Conservation (phyloP, 805 yeast genomes). For the Candida loeiensis region DNA sequence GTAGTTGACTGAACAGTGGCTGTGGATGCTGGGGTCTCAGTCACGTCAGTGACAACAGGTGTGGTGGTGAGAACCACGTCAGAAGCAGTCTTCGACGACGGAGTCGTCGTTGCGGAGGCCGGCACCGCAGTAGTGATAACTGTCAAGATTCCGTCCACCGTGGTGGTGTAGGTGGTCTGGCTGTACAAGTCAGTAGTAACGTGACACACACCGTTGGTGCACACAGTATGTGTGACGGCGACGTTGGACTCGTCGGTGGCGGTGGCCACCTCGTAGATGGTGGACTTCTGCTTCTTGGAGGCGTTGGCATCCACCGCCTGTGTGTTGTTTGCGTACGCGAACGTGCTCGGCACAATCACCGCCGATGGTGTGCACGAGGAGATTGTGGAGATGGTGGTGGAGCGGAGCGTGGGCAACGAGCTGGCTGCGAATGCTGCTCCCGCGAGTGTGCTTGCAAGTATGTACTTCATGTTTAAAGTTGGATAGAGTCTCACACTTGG, state of each 20-base stretch:
- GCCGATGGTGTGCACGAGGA: constrained; percentile 8
- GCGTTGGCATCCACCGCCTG: background rate
- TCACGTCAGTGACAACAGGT: background rate
- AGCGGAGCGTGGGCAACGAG: constrained; percentile 7
- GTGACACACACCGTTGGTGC: constrained; percentile 29
- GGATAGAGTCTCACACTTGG: no score
- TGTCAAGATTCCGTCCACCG: constrained; percentile 39
- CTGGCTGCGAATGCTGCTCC: constrained; percentile 9
- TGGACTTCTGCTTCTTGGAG: constrained; percentile 10
- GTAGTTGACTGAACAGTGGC: constrained; percentile 22
- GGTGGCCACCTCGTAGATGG: constrained; percentile 23
- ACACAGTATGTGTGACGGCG: constrained; percentile 28
- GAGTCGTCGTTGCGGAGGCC: constrained; percentile 8
- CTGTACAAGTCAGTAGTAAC: constrained; percentile 33
- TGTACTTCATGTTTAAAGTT: constrained; percentile 7
- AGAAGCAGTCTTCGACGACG: background rate
- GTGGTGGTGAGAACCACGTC: background rate
- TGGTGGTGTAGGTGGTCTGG: constrained; percentile 33
- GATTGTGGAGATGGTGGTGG: constrained; percentile 8
- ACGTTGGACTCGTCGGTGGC: constrained; percentile 18
- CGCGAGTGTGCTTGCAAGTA: constrained; percentile 4
- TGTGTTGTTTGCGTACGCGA: constrained; percentile 11
- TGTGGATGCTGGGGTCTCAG: constrained; percentile 11
- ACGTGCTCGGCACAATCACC: constrained; percentile 10
- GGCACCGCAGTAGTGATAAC: constrained; percentile 34